Base-by-base conservation (phyloP, 306 rosid species). In the Adenanthera pavonina region DNA sequence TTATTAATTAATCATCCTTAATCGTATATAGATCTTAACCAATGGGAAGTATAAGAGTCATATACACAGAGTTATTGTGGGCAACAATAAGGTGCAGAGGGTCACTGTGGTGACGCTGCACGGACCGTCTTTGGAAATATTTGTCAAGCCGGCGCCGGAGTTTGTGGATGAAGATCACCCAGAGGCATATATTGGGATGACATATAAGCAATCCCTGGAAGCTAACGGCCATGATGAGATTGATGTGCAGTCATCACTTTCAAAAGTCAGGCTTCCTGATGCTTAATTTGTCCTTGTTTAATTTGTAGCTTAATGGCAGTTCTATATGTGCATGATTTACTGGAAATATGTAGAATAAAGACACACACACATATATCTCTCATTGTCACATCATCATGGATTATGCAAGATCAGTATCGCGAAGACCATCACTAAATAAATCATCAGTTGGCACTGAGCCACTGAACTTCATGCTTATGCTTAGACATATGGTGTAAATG, bases 31-130 rank as follows among this genome's bases (percentile, higher is more conserved):
- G 95, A 89, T 89, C 15, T 78, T 91, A 61, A 89, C 90, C 2
- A 91, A 91, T 81, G 92, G 91, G 33, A 89, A 84, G 78, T 87
- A 91, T 54, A 87, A 91, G 84, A 91, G 95, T 52, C 95, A 87
- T 72, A 47, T 87, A 47, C 92, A 89, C 60, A 80, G 89, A 73
- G 92, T 91, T 12, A 65, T 86, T 69, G 89, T 91, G 6, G 82
- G 61, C 33, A 87, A 86, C 36, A 91, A 89, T 76, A 30, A 87
- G 77, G 84, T 80, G 81, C 82, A 88, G 59, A 87, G 92, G 74
- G 69, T 71, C 44, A 78, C 92, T 0, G 78, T 87, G 60, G 90
- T 85, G 8, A 84, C 85, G 7, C 89, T 89, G 69, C 92, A 91
- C 68, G 91, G 95, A 57, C 92, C 92, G 1, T 79, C 89, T 1